These are phyloP conservation scores for Naganishia kalamii DNA, from an alignment of 768 basidiomycete species.

Conservation along the genomic window DNA sequence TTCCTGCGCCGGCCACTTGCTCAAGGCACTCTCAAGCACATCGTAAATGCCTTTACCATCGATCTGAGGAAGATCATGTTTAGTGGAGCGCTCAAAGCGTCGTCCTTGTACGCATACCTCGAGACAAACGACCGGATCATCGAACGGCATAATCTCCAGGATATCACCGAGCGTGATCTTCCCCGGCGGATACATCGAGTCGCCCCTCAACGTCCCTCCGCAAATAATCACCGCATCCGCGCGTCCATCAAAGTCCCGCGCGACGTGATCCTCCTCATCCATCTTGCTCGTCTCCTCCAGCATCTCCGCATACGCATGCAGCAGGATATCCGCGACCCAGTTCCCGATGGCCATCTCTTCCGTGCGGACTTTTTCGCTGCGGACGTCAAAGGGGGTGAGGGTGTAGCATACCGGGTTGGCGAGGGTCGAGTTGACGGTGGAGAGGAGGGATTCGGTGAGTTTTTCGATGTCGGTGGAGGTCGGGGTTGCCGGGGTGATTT, in stretches of 20 bases:
- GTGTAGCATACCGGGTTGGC: conserved; percentile 71
- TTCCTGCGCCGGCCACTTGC: conserved; percentile 82
- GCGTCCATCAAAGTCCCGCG: conserved; percentile 49
- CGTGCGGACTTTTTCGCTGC: conserved; percentile 67
- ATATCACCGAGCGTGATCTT: conserved; percentile 76
- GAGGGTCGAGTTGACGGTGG: conserved; percentile 62
- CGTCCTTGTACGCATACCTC: conserved; percentile 52
- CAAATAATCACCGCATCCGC: conserved; percentile 76
- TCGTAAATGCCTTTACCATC: conserved; percentile 73
- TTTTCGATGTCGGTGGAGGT: conserved; percentile 56
- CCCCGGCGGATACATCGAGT: conserved; percentile 76
- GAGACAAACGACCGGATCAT: conserved; percentile 73
- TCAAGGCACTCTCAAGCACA: conserved; percentile 64
- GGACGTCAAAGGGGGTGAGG: conserved; percentile 62
- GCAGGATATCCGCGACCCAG: conserved; percentile 77
- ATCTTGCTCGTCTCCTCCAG: conserved; percentile 44
- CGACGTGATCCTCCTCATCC: conserved; percentile 55
- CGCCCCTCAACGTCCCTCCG: conserved; percentile 78
- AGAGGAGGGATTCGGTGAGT: conserved; percentile 60
- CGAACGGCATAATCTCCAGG: conserved; percentile 80
- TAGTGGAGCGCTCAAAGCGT: not conserved
- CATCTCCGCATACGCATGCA: conserved; percentile 59
- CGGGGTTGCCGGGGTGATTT: conserved; percentile 56
- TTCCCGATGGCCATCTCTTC: conserved; percentile 59
- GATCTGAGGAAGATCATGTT: conserved; percentile 27